Evolutionary conservation across 2,329 filamentous ascomycete genomes (phyloP), one percentile per base, ranked within the genome.

Genomic region (Sporothrix schenckii): DNA sequence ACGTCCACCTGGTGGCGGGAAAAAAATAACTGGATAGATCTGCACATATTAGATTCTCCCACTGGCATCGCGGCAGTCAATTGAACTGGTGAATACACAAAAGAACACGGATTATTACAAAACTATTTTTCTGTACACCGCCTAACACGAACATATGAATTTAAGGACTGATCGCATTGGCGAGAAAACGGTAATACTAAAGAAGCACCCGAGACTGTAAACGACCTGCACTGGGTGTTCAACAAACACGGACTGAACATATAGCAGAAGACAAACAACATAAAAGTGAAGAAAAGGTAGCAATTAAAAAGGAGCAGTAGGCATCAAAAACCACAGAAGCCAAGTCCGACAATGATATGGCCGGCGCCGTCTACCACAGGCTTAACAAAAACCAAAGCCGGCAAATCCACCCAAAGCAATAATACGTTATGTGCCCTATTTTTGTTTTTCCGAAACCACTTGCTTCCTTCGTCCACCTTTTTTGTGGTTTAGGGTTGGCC

Each of bases 151-250:
- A 14, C 13, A 50, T 13, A 34, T 30, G 24, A n/a, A 30, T 41
- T 49, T 47, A 63, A 63, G 58, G 21, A 63, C 58, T 63, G n/a
- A 47, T 47, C 41, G 58, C 39, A 63, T 63, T 70, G 49, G 56
- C 53, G 74, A 76, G 76, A 77, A 77, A 80, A 50, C 21, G 44
- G 60, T 49, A 66, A 80, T 80, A 83, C 79, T 83, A 83, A 81
- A 73, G 77, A 80, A 81, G 81, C 80, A 80, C 79, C 67, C 49
- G 30, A 27, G 56, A 53, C 63, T 58, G 53, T 74, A 77, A 80
- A 79, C 77, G 80, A 77, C 76, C 77, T 77, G 21, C 19, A 50
- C 44, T 11, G 30, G 44, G 65, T 24, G 77, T 77, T 65, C 47
- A 74, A 78, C 76, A 77, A 77, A 58, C 58, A 54, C 27, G 21